These are phyloP conservation scores for Sanguinoderma infundibulare DNA, from an alignment of 1,284 basidiomycete species.

Conservation along the genomic window DNA sequence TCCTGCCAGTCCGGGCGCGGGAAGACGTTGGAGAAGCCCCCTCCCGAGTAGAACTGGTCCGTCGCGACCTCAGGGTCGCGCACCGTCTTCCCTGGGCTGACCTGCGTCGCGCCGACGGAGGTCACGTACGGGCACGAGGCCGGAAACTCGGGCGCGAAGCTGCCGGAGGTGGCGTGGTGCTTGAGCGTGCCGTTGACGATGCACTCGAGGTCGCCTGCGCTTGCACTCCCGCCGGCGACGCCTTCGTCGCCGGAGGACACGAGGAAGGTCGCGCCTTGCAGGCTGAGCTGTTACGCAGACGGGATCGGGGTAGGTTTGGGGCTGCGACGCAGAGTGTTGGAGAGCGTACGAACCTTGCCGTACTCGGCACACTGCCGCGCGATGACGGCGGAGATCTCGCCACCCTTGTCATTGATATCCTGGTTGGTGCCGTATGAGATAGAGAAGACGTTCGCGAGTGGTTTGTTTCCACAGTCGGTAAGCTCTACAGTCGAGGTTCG, in stretches of 20 bases:
- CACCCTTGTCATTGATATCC: constrained; percentile 47
- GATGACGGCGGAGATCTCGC: constrained; percentile 43
- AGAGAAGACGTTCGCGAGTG: constrained; percentile 54
- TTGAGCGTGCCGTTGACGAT: constrained; percentile 14
- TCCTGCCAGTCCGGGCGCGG: constrained; percentile 34
- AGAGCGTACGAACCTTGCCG: constrained; percentile 34
- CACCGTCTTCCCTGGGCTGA: constrained; percentile 1
- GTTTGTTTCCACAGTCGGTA: constrained; percentile 25
- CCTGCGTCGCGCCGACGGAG: constrained; percentile 52
- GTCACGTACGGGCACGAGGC: constrained; percentile 59
- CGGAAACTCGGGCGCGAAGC: constrained; percentile 17
- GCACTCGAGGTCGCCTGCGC: constrained; percentile 40
- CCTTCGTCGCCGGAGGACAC: constrained; percentile 69
- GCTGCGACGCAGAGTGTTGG: not conserved
- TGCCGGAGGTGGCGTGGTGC: constrained; percentile 16
- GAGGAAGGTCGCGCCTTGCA: constrained; percentile 60
- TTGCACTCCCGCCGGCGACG: constrained; percentile 48
- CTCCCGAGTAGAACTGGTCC: constrained; percentile 4
- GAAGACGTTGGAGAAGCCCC: constrained; percentile 38
- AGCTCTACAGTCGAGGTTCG: not conserved
- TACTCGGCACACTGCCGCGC: constrained; percentile 61
- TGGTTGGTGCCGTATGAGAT: constrained; percentile 45
- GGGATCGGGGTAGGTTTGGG: not conserved
- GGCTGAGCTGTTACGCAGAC: constrained; percentile 48
- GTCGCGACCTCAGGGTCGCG: constrained; percentile 5